Evolutionary conservation across 768 basidiomycete genomes (phyloP), one percentile per base, ranked within the genome.

Genomic region (Mycena galericulata): DNA sequence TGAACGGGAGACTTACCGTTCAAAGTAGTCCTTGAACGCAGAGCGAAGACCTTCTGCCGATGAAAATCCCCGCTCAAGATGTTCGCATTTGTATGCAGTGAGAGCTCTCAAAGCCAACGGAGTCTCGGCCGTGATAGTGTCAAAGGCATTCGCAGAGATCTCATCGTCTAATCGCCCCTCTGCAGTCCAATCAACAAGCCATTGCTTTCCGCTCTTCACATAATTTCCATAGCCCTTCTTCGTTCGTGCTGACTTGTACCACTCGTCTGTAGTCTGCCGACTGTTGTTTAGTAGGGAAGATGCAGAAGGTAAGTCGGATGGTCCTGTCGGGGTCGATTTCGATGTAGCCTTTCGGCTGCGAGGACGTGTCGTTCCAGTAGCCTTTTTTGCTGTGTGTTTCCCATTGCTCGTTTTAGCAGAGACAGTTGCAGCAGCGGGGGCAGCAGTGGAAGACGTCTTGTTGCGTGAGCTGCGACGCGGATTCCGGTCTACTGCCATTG

Each of bases 31-130:
- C 50, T 71, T 71, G 68, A 74, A 74, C 0, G 61, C 68, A 4
- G 70, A 71, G 15, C 72, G 56, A 24, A 65, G n/a, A 18, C 66
- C 72, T 46, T 73, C 64, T 10, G 69, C 72, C 20, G 63, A 66
- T 11, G 67, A 45, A 62, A 73, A 72, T 40, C 69, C 66, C n/a
- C 55, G 55, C 26, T 53, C 68, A 15, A 59, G 51, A 51, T 74
- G 71, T 30, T 74, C 65, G 30, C 73, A 74, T 51, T 74, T 74
- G 38, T 68, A 74, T 14, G 70, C 70, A 26, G 62, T 69, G n/a
- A 71, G 60, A 11, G 72, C 64, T 12, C 73, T 41, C 51, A 73
- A 41, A 26, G 71, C 73, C 18, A 68, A 36, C 12, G 70, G 73
- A 9, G 67, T 71, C 29, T 66, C 27, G 32, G 29, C 64, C 17